These are phyloP conservation scores for Tuber magnatum DNA, from an alignment of 495 filamentous ascomycete species.

Conservation along the genomic window DNA sequence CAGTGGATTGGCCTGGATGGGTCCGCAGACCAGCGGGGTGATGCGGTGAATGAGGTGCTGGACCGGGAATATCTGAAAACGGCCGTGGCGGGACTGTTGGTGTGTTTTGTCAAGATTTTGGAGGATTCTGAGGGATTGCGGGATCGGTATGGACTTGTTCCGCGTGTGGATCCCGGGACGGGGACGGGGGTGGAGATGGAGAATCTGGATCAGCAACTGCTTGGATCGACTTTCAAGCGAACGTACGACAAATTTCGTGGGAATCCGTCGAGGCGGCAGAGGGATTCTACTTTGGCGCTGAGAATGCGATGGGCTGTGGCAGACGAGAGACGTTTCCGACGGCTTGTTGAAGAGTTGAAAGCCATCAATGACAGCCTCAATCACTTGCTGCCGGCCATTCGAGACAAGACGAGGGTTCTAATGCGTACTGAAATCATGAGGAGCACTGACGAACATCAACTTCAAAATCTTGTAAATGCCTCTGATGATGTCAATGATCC, in stretches of 20 bases:
- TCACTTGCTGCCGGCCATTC: neutral
- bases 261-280: neutral
- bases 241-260: neutral
- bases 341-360: neutral
- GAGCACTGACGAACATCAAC: neutral
- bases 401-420: neutral
- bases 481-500: neutral
- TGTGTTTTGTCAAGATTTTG: neutral
- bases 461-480: neutral
- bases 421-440: neutral
- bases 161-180: neutral
- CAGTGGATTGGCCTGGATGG: neutral
- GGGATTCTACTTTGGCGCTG: neutral
- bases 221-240: neutral
- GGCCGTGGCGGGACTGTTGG: neutral
- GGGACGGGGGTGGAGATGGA: neutral
- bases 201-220: neutral
- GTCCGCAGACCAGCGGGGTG: neutral
- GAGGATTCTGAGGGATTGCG: neutral
- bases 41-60: neutral
- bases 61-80: neutral
- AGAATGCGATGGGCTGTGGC: neutral
- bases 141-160: neutral
- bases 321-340: neutral
- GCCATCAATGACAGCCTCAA: neutral